Evolutionary conservation across 176 grass and related monocot genomes (phyloP).

Genomic region (Carex pumila): DNA sequence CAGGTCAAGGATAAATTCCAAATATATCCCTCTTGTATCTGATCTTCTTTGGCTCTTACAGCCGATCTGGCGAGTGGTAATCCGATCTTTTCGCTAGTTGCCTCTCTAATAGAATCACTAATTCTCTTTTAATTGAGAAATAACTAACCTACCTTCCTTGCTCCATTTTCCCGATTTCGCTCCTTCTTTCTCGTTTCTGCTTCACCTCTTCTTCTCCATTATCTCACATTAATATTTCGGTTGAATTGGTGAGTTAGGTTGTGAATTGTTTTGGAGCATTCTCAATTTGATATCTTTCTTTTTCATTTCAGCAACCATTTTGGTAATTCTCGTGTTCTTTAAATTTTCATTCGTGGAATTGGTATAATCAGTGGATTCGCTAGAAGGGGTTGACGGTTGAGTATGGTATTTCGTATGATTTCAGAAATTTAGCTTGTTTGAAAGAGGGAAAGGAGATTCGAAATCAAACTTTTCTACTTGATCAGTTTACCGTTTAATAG

Average conservation of each 20-base stretch:
- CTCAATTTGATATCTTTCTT: neutral
- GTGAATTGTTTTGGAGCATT: neutral
- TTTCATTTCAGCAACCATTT: neutral
- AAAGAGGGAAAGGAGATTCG: neutral
- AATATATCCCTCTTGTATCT: neutral
- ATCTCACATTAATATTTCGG: neutral
- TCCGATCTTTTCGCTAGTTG: slow-evolving; percentile 19
- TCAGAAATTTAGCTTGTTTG: slow-evolving; percentile 1
- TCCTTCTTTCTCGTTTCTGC: neutral
- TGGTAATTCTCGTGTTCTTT: neutral
- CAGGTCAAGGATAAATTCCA: neutral
- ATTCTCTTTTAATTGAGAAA: neutral
- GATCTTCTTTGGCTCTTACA: neutral
- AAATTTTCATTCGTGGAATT: slow-evolving; percentile 3
- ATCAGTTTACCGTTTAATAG: neutral
- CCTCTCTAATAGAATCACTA: neutral
- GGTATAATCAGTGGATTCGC: slow-evolving; percentile 1
- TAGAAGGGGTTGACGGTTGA: neutral
- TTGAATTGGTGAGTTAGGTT: neutral
- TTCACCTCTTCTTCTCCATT: neutral
- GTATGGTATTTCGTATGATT: neutral
- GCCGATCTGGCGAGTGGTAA: slow-evolving; percentile 19
- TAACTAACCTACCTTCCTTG: neutral
- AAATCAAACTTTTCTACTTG: neutral
- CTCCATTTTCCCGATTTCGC: neutral